Base-by-base conservation (phyloP, 805 yeast genomes). In the Ogataea henricii region DNA sequence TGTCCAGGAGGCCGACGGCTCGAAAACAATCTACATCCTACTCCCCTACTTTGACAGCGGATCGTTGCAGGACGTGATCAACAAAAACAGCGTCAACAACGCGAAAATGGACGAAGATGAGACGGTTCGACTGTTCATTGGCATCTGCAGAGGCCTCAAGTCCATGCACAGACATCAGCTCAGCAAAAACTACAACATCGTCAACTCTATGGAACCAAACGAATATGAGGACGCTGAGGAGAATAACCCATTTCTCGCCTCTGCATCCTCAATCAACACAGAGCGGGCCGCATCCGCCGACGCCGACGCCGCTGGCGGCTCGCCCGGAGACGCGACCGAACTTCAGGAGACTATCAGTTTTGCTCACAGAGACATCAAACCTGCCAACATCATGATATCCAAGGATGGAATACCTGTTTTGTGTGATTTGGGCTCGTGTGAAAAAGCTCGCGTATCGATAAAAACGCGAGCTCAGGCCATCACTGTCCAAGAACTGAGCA, bases 341-440 rank as follows among this genome's bases (percentile, higher is more conserved):
- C 57, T 83, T 43, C 72, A 74, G 22, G 85, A 81, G 46, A 68
- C 78, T 3, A 71, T 77, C 3, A 86, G 92, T 3, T 89, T 78
- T 64, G 92, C 96, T 0, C 97, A 91, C 64, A 69, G 90, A 47
- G 97, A 91, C 63, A 69, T 91, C 47, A 91, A 89, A 62, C 97
- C 97, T 0, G 95, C 94, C 2, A 91, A 89, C 61, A 79, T 90
- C 14, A 85, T 91, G 91, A 68, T 90, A 4, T 76, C 87, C 0
- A 77, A 82, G 37, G 86, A 83, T 51, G 89, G 89, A 2, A 63
- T 77, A 12, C 95, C 96, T 0, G 89, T 91, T 6, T 70, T 92
- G 36, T 83, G 87, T 56, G 97, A 92, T 62, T 69, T 91, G 47
- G 96, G 97, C 6, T 85, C 94, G 6, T 84, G 92, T 59, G 67